Base-by-base conservation (phyloP, 1,284 basidiomycete genomes). In the Papiliotrema flavescens region DNA sequence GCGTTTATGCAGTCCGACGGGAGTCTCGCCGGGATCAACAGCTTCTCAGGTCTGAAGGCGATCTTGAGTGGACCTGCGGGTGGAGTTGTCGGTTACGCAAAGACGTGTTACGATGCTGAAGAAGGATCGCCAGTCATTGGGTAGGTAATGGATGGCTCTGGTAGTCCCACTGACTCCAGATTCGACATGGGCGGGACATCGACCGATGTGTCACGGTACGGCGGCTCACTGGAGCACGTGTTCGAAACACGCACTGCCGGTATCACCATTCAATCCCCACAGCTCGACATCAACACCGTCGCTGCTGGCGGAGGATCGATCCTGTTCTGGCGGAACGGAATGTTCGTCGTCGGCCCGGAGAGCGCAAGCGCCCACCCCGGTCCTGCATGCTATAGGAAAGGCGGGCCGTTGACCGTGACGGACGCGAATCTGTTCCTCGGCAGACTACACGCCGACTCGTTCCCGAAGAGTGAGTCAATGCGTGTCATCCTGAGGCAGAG, bases 211-310 rank as follows among this genome's bases (percentile, higher is more conserved):
- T 91, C 89, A 3, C 82, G 92, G 9, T 95, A 85, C 69, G 87
- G 85, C 23, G 91, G 91, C 0, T 79, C 84, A 24, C 94, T 90
- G 69, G 90, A 95, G 72, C 81, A 87, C 23, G 88, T 92, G 0
- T 91, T 90, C 71, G 92, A 97, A 74, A 91, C 92, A 0, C 90
- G 88, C 0, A 91, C 92, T 0, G 92, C 92, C 0, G 90, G 91
- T 0, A 86, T 95, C 13, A 87, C 87, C 0, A 89, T 97, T 53
- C 88, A 91, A 67, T 86, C 85, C 13, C 89, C 90, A 0, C 91
- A 95, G 70, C 80, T 90, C 15, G 88, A 90, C 67, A 90, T 90
- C 76, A 90, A 91, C 75, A 91, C 89, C 9, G 77, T 78, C 9
- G 90, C 90, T 0, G 90, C 90, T 0, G 90, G 90, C 1, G 90